phyloP scores from a whole-genome alignment of 2,329 filamentous ascomycete genomes.

The Lasiodiplodia gonubiensis region DNA sequence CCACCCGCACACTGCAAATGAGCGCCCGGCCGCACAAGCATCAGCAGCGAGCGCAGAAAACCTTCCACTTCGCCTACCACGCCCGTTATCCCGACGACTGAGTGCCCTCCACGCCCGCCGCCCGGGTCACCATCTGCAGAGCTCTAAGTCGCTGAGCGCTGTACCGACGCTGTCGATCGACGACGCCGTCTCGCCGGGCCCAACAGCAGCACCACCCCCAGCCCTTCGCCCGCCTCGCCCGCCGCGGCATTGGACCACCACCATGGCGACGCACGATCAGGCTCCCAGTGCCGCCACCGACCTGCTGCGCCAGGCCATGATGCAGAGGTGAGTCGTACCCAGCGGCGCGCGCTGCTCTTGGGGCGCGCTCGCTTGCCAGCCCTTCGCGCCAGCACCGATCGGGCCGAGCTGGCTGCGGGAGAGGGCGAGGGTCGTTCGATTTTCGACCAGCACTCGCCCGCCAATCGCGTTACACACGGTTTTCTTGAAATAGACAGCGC shows the following conservation, averaged over 20 bases:
- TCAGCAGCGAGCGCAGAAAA: conserved; percentile 25
- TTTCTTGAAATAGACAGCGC: conserved; percentile 37
- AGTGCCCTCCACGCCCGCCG: conserved; percentile 34
- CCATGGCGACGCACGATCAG: conserved; percentile 46
- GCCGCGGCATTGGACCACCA: conserved; percentile 27
- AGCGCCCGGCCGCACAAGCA: conserved; percentile 22
- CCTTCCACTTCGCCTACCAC: conserved; percentile 30
- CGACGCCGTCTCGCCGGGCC: conserved; percentile 13
- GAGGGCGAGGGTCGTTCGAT: conserved; percentile 31
- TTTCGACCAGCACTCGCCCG: conserved; percentile 29
- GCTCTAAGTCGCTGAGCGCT: conserved; percentile 49
- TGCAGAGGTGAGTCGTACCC: conserved; percentile 60
- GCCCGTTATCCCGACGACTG: conserved; percentile 35
- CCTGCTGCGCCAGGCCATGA: conserved; percentile 63
- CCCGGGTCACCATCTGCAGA: conserved; percentile 19
- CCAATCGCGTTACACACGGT: conserved; percentile 39
- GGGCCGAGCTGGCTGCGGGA: conserved; percentile 30
- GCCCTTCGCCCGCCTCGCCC: conserved; percentile 22
- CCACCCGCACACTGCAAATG: conserved; percentile 26
- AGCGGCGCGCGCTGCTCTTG: neutral
- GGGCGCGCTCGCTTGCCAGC: conserved; percentile 19
- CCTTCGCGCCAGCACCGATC: conserved; percentile 28
- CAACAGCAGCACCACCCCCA: conserved; percentile 29
- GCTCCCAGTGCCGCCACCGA: conserved; percentile 57
- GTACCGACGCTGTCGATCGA: conserved; percentile 51